Conservation (phyloP, 352 stramenopile species). For the Elongisporangium prolatum region DNA sequence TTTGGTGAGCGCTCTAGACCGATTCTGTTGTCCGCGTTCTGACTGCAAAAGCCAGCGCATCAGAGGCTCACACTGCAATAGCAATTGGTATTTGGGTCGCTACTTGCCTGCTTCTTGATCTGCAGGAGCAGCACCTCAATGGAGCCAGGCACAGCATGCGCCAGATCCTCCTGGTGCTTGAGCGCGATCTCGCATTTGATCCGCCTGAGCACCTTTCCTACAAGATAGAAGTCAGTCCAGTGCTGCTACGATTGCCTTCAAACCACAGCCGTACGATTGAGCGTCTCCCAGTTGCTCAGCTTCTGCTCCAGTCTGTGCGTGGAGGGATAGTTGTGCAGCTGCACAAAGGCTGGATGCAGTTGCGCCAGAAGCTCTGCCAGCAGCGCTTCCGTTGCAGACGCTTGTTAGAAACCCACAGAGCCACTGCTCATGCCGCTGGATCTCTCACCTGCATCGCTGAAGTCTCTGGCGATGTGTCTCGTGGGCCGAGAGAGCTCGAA, state of each 20-base stretch:
- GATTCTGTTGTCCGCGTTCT: neutral
- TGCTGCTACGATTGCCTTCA: neutral
- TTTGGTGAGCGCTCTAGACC: neutral
- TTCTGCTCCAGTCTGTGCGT: conserved; percentile 43
- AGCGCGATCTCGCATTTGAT: conserved; percentile 39
- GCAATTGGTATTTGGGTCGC: too few species aligned
- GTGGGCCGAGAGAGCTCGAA: conserved; percentile 40
- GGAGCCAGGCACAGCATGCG: conserved; percentile 28
- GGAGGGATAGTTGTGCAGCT: conserved; percentile 43
- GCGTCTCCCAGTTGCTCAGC: conserved; percentile 45
- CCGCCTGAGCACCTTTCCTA: conserved; percentile 41
- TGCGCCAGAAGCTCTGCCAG: conserved; percentile 47
- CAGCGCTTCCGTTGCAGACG: conserved; percentile 19
- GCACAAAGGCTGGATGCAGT: conserved; percentile 35
- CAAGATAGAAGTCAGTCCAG: neutral
- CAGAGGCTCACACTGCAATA: too few species aligned
- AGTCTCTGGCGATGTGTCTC: conserved; percentile 36
- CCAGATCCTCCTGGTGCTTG: conserved; percentile 42
- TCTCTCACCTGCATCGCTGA: conserved; percentile 36
- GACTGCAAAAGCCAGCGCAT: neutral
- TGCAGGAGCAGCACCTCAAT: conserved; percentile 37
- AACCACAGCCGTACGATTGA: conserved; percentile 30
- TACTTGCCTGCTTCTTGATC: conserved; percentile 36
- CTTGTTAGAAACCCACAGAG: neutral
- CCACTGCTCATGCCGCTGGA: neutral